Conservation (phyloP, 73 alveolate species). For the Paramecium sonneborni region DNA sequence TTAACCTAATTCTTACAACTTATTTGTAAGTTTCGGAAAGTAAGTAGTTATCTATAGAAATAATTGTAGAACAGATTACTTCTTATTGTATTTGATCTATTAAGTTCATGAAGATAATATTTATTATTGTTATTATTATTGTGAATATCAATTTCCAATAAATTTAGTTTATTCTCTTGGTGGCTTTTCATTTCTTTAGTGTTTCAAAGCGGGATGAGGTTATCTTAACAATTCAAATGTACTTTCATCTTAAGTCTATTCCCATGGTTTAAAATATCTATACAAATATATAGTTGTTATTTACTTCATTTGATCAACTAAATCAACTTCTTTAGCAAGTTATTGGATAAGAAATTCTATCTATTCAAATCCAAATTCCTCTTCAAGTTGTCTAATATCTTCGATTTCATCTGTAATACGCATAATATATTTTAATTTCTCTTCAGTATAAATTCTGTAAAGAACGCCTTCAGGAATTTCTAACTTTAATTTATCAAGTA, state of each 20-base stretch:
- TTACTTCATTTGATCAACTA: conserved; percentile 65
- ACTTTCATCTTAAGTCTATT: conserved; percentile 45
- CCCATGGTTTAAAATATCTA: conserved; percentile 65
- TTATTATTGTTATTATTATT: neutral
- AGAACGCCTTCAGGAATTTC: conserved; percentile 64
- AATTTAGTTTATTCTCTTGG: conserved; percentile 62
- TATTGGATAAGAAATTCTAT: conserved; percentile 54
- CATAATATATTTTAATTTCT: conserved; percentile 65
- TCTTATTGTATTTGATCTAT: neutral
- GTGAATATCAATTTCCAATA: neutral
- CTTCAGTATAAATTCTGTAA: conserved; percentile 65
- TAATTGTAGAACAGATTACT: neutral
- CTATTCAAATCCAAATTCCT: conserved; percentile 62
- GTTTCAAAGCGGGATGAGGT: conserved; percentile 35
- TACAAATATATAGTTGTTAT: neutral
- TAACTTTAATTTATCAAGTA: conserved; percentile 53
- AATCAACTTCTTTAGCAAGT: conserved; percentile 52
- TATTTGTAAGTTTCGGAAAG: neutral
- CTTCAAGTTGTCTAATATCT: conserved; percentile 55
- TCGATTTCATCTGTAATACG: conserved; percentile 65
- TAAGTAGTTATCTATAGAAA: neutral
- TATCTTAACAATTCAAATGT: conserved; percentile 26
- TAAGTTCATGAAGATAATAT: neutral
- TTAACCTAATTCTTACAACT: neutral
- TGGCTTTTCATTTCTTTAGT: conserved; percentile 43